Evolutionary conservation across 352 stramenopile species (phyloP).

Genomic region (Phytophthora ohioensis): DNA sequence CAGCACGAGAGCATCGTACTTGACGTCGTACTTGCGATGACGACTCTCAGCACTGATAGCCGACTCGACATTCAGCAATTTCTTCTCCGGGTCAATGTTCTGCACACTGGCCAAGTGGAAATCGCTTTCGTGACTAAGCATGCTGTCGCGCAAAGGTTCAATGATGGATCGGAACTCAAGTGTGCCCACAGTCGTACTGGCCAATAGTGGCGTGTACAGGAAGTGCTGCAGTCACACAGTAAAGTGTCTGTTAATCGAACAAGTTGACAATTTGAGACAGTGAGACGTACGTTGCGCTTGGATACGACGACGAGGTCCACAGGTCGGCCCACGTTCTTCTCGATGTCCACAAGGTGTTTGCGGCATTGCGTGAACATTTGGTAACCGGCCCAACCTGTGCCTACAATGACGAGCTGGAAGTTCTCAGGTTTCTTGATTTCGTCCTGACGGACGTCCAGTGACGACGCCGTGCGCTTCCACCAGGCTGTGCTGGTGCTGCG

Average conservation of each 20-base stretch:
- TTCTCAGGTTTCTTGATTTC: slow-evolving; percentile 70
- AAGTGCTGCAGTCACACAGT: slow-evolving; percentile 87
- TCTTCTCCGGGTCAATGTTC: slow-evolving; percentile 82
- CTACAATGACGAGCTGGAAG: slow-evolving; percentile 77
- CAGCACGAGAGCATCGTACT: slow-evolving; percentile 96
- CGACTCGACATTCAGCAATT: slow-evolving; percentile 75
- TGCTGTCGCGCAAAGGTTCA: slow-evolving; percentile 93
- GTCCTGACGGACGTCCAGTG: slow-evolving; percentile 21
- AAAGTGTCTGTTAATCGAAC: neutral
- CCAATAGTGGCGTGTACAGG: slow-evolving; percentile 97
- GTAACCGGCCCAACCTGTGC: slow-evolving; percentile 84
- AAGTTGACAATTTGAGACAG: neutral
- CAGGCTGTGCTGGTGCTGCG: slow-evolving; percentile 29
- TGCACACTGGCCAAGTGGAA: slow-evolving; percentile 78
- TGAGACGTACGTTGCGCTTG: slow-evolving; percentile 73
- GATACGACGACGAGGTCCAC: slow-evolving; percentile 85
- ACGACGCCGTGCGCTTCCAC: slow-evolving; percentile 39
- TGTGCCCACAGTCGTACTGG: slow-evolving; percentile 95
- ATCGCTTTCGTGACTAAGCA: slow-evolving; percentile 76
- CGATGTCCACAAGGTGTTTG: slow-evolving; percentile 80
- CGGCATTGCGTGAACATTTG: slow-evolving; percentile 80
- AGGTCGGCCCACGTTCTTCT: slow-evolving; percentile 53
- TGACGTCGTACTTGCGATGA: slow-evolving; percentile 70
- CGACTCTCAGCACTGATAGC: slow-evolving; percentile 52
- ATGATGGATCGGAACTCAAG: slow-evolving; percentile 98